Conservation (phyloP, 2,329 filamentous ascomycete species). For the Neopestalotiopsis sp. region DNA sequence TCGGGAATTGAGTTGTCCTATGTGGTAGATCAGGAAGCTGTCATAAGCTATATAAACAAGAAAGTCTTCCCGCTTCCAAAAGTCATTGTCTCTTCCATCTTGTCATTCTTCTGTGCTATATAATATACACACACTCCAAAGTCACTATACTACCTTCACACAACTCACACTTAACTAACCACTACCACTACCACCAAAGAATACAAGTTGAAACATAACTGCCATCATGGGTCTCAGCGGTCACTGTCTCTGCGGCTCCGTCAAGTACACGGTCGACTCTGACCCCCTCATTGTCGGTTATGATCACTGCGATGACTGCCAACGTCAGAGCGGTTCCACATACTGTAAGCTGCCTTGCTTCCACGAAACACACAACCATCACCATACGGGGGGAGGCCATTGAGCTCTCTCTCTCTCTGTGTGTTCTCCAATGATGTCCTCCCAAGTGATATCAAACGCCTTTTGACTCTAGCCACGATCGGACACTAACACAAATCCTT, state of each 20-base stretch:
- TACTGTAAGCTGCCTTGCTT: constrained; percentile 56
- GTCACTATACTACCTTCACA: no score
- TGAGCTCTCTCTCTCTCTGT: neutral
- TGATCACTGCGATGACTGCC: constrained; percentile 76
- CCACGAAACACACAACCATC: neutral
- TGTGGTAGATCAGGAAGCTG: neutral
- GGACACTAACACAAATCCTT: constrained; percentile 19
- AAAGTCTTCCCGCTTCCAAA: neutral
- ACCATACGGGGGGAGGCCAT: neutral
- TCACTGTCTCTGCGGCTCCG: constrained; percentile 74
- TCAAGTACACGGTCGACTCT: constrained; percentile 66
- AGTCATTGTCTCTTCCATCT: neutral
- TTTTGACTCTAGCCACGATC: no score
- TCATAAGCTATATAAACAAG: neutral
- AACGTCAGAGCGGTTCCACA: constrained; percentile 71
- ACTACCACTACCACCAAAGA: neutral
- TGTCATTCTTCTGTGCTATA: neutral
- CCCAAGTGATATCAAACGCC: no score
- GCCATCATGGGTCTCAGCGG: constrained; percentile 67
- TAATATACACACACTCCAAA: neutral
- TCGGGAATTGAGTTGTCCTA: neutral
- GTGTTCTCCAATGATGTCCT: neutral
- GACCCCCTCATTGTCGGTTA: constrained; percentile 55
- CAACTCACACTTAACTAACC: neutral
- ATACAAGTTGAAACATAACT: neutral